These are phyloP conservation scores for Sanghuangporus baumii DNA, from an alignment of 1,284 basidiomycete genomes.

Conservation along the genomic window DNA sequence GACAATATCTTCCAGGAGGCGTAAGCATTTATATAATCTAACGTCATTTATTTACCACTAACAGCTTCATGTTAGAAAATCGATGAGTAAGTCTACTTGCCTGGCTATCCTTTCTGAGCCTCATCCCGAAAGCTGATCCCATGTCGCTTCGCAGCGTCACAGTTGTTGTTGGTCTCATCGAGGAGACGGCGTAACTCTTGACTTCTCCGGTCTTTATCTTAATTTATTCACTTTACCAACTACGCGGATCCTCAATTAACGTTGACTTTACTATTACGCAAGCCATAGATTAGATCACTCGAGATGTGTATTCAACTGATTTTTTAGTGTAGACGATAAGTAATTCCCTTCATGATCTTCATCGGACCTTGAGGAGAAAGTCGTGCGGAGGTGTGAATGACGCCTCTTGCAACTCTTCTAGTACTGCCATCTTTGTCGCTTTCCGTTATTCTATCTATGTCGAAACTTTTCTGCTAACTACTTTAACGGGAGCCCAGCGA, in stretches of 20 bases:
- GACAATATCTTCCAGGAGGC: slow-evolving; percentile 62
- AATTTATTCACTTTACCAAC: neutral
- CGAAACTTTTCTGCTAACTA: neutral
- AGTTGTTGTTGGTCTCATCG: slow-evolving; percentile 53
- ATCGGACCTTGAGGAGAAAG: no score
- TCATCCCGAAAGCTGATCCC: neutral
- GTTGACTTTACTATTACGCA: neutral
- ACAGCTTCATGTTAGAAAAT: slow-evolving; percentile 39
- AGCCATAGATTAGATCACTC: neutral
- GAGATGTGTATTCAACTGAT: neutral
- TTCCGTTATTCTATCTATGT: neutral
- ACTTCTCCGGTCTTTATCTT: neutral
- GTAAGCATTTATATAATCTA: slow-evolving; percentile 37
- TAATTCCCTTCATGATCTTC: no score
- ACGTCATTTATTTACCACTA: neutral
- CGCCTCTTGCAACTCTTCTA: no score
- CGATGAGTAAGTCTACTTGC: slow-evolving; percentile 48
- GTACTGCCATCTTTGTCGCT: neutral
- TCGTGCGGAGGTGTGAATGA: no score
- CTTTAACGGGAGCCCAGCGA: neutral
- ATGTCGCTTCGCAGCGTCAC: slow-evolving; percentile 41
- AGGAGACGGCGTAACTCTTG: slow-evolving; percentile 39
- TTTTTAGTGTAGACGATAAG: no score
- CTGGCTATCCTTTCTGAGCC: neutral
- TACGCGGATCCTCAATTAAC: neutral